These are phyloP conservation scores for Komagataella phaffii DNA, from an alignment of 805 yeast genomes.

Conservation along the genomic window DNA sequence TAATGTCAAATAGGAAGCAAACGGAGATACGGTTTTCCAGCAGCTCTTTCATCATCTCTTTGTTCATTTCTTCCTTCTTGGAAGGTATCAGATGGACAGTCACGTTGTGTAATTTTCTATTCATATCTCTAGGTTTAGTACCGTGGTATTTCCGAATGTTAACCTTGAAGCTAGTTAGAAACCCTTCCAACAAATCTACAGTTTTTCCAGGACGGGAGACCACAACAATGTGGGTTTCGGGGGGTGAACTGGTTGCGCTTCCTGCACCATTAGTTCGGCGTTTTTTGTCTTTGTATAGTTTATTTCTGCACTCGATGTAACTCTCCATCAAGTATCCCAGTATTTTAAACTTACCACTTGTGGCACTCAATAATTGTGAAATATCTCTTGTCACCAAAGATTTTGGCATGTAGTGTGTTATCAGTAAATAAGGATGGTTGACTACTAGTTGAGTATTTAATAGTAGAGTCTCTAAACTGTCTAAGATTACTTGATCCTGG, in stretches of 20 bases:
- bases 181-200: slow-evolving; percentile 61
- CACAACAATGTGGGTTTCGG: slow-evolving; percentile 43
- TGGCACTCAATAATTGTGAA: slow-evolving; percentile 55
- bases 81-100: slow-evolving; percentile 31
- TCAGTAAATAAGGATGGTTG: slow-evolving; percentile 78
- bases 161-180: slow-evolving; percentile 48
- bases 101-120: slow-evolving; percentile 9
- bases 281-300: slow-evolving; percentile 8
- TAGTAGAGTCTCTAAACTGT: slow-evolving; percentile 64
- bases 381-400: slow-evolving; percentile 58
- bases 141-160: slow-evolving; percentile 51
- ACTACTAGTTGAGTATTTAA: slow-evolving; percentile 68
- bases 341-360: slow-evolving; percentile 75
- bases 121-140: slow-evolving; percentile 36
- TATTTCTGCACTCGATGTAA: slow-evolving; percentile 11
- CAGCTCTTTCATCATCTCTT: slow-evolving; percentile 4
- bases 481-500: slow-evolving; percentile 47
- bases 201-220: slow-evolving; percentile 58
- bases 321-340: slow-evolving; percentile 47
- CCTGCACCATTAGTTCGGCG: slow-evolving; percentile 1
- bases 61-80: slow-evolving; percentile 11
- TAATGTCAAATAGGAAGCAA: slow-evolving; percentile 18
- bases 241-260: slow-evolving; percentile 3
- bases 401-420: slow-evolving; percentile 79
- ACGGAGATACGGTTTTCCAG: slow-evolving; percentile 10